Conservation (phyloP, 2,329 filamentous ascomycete genomes). For the Sarocladiaceae sp. region DNA sequence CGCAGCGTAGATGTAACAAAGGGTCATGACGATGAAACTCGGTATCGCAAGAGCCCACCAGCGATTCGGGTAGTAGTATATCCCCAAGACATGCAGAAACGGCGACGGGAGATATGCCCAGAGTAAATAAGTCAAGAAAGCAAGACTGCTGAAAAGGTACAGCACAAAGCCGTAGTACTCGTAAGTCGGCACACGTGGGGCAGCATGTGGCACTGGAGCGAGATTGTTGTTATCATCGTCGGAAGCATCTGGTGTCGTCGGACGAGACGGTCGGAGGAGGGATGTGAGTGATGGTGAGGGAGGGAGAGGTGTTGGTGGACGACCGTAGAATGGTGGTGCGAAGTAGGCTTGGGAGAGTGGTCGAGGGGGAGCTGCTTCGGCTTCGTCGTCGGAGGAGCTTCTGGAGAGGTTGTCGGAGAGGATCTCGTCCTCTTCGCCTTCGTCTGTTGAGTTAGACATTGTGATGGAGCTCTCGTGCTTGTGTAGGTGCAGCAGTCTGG, state of each 20-base stretch:
- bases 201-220: constrained; percentile 78
- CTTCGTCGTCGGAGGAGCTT: constrained; percentile 29
- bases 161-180: constrained; percentile 99
- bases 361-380: constrained; percentile 30
- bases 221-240: constrained; percentile 71
- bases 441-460: constrained; percentile 32
- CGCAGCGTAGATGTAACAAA: constrained; percentile 92
- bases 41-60: constrained; percentile 97
- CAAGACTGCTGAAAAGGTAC: constrained; percentile 81
- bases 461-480: neutral
- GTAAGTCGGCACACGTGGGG: constrained; percentile 95
- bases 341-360: constrained; percentile 52
- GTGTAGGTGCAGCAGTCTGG: neutral
- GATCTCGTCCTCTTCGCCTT: constrained; percentile 30
- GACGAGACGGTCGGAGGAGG: constrained; percentile 83
- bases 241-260: constrained; percentile 87
- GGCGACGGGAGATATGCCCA: constrained; percentile 93
- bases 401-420: constrained; percentile 28
- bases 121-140: constrained; percentile 67
- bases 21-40: constrained; percentile 79
- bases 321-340: constrained; percentile 90
- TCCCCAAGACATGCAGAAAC: constrained; percentile 86
- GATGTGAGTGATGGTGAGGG: constrained; percentile 91
- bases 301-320: constrained; percentile 90
- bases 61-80: constrained; percentile 93